Evolutionary conservation across 257 asterid species (phyloP), one percentile per base, ranked within the genome.

Genomic region (Penstemon barbatus): DNA sequence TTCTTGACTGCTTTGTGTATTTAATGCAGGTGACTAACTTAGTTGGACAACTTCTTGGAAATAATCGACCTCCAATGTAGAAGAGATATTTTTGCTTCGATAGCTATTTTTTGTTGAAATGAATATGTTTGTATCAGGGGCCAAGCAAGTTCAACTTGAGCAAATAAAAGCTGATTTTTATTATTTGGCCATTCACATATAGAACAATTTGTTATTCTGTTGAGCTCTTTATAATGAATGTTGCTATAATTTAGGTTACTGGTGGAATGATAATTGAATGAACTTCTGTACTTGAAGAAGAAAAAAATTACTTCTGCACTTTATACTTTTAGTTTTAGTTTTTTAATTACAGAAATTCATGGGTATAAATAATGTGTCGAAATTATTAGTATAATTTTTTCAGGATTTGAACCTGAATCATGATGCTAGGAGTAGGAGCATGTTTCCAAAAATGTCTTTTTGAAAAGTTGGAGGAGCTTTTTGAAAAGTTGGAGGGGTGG

Each of bases 11-110:
- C 15, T 58, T 45, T 25, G 3, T 61, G n/a, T 70, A 33, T 63
- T 64, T 65, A 51, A 45, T 73, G 82, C 96, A 93, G 99, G 97
- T 90, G 75, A 90, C 92, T 3, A 87, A 82, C 85, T 82, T 90
- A 18, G 96, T 93, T n/a, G 99, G 99, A 37, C 94, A 85, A 68
- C 83, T 93, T 77, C 96, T 93, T 37, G 97, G 96, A 58, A 84
- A 82, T 70, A 84, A 69, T 78, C 79, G 82, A 37, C 84, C 86
- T 58, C 89, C 95, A 0, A 82, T 90, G 96, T 93, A 77, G 79
- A 49, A 61, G 74, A 64, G 71, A 50, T 56, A 33, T 40, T 57
- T 68, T 54, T 25, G 63, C 57, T n/a, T 57, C 33, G 33, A 25
- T 62, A 12, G 70, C 66, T 53, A 18, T 79, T 37, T 69, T 66